Conservation (phyloP, 2,329 filamentous ascomycete genomes). For the Aspergillus unguis region DNA sequence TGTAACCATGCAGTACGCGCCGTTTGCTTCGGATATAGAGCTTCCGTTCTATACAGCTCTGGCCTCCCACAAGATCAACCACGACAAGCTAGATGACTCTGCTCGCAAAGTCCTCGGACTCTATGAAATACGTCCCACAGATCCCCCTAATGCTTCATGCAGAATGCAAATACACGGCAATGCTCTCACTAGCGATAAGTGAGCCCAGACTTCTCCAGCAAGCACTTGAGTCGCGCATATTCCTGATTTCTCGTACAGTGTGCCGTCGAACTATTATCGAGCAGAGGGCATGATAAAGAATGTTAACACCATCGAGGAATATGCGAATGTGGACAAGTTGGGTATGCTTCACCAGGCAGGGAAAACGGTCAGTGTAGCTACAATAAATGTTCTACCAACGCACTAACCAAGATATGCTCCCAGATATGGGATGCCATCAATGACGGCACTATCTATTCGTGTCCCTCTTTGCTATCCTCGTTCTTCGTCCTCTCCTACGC, state of each 20-base stretch:
- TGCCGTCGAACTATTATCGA: slow-evolving; percentile 68
- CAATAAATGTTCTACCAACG: neutral
- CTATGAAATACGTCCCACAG: slow-evolving; percentile 75
- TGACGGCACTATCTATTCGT: slow-evolving; percentile 93
- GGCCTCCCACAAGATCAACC: slow-evolving; percentile 90
- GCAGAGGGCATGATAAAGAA: slow-evolving; percentile 95
- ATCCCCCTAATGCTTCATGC: slow-evolving; percentile 71
- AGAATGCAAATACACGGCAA: slow-evolving; percentile 88
- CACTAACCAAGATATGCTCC: slow-evolving; percentile 11
- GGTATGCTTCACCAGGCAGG: slow-evolving; percentile 75
- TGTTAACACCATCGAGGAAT: slow-evolving; percentile 92
- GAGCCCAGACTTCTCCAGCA: slow-evolving; percentile 39
- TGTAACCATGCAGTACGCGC: slow-evolving; percentile 66
- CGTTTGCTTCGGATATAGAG: slow-evolving; percentile 92
- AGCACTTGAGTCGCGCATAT: neutral
- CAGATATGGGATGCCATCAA: slow-evolving; percentile 97
- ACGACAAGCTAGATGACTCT: slow-evolving; percentile 95
- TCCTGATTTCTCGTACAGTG: slow-evolving; percentile 43
- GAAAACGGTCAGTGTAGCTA: slow-evolving; percentile 59
- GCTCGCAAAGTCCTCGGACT: slow-evolving; percentile 80
- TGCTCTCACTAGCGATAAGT: slow-evolving; percentile 80
- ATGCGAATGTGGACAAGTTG: slow-evolving; percentile 75
- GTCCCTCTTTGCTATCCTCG: slow-evolving; percentile 83
- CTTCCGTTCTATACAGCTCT: slow-evolving; percentile 90
- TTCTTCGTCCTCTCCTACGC: slow-evolving; percentile 90